phyloP scores from a whole-genome alignment of 2,329 filamentous ascomycete genomes.

The Nothophoma quercina region DNA sequence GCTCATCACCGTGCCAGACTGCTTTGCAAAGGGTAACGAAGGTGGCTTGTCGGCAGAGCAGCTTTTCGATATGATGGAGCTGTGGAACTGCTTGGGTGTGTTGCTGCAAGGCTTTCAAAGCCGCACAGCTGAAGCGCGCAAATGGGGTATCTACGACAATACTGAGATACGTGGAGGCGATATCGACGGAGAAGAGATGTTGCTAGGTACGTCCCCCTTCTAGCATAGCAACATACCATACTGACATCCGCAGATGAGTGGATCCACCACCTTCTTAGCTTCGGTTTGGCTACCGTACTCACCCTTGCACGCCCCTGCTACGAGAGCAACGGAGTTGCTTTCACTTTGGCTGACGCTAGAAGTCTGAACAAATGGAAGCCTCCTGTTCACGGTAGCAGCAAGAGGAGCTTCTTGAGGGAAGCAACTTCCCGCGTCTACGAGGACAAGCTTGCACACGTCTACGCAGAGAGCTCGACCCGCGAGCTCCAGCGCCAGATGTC shows the following conservation, averaged over 20 bases:
- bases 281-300: conserved; percentile 65
- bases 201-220: conserved; percentile 55
- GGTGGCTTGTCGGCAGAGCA: conserved; percentile 63
- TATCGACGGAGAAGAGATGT: conserved; percentile 59
- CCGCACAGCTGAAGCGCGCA: conserved; percentile 61
- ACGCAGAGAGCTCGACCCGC: conserved; percentile 43
- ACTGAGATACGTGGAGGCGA: conserved; percentile 57
- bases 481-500: conserved; percentile 50
- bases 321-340: conserved; percentile 54
- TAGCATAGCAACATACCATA: not conserved
- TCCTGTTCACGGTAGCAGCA: conserved; percentile 55
- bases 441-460: conserved; percentile 53
- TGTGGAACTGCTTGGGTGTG: conserved; percentile 68
- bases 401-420: conserved; percentile 66
- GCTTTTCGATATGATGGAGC: conserved; percentile 69
- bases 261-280: conserved; percentile 66
- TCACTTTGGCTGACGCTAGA: conserved; percentile 60
- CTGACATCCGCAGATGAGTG: conserved; percentile 61
- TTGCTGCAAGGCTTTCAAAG: conserved; percentile 65
- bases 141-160: conserved; percentile 63
- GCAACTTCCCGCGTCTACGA: conserved; percentile 68
- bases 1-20: conserved; percentile 63
- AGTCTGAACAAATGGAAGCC: conserved; percentile 66
- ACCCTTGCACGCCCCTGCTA: conserved; percentile 55
- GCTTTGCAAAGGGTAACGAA: conserved; percentile 65